Percentiles rank a stretch among this genome's conserved stretches.
phyloP scores from a whole-genome alignment of 257 asterid species.

The Penstemon davidsonii region DNA sequence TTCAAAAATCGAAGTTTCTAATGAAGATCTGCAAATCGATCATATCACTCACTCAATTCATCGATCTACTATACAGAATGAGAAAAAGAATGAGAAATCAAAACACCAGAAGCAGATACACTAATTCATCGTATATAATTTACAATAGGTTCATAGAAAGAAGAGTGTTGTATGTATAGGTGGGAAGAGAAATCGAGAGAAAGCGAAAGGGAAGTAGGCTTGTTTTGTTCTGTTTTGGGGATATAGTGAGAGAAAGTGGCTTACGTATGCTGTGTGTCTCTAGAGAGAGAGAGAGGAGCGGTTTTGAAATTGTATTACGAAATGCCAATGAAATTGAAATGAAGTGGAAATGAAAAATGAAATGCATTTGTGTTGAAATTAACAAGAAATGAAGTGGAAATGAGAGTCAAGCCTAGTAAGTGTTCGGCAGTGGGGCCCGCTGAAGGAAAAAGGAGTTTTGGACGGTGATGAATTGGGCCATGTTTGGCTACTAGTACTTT shows the following conservation, averaged over 20 bases:
- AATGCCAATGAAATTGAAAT: slow-evolving; percentile 36
- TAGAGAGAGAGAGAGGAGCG: slow-evolving; percentile 30
- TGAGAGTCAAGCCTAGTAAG: slow-evolving; percentile 20
- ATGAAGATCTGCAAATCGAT: slow-evolving; percentile 29
- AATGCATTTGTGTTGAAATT: slow-evolving; percentile 45
- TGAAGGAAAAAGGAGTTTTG: slow-evolving; percentile 13
- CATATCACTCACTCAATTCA: slow-evolving; percentile 5
- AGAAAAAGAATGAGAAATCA: slow-evolving; percentile 6
- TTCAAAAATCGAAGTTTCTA: not conserved
- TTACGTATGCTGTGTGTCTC: slow-evolving; percentile 30
- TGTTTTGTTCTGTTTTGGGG: not conserved
- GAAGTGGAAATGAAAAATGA: slow-evolving; percentile 24
- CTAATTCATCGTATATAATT: slow-evolving; percentile 19
- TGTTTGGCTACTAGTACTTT: slow-evolving; percentile 12
- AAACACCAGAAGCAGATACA: slow-evolving; percentile 10
- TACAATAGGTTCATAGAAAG: slow-evolving; percentile 10
- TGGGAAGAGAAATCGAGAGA: slow-evolving; percentile 37
- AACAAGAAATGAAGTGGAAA: slow-evolving; percentile 45
- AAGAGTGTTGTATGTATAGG: slow-evolving; percentile 13
- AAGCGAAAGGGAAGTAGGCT: slow-evolving; percentile 27
- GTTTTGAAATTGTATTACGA: slow-evolving; percentile 34
- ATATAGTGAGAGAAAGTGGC: slow-evolving; percentile 31
- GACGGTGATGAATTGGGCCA: slow-evolving; percentile 5
- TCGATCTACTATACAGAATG: slow-evolving; percentile 33
- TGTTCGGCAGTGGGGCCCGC: slow-evolving; percentile 24